Base-by-base conservation (phyloP, 1,284 basidiomycete species). In the Singerocomus inundabilis region DNA sequence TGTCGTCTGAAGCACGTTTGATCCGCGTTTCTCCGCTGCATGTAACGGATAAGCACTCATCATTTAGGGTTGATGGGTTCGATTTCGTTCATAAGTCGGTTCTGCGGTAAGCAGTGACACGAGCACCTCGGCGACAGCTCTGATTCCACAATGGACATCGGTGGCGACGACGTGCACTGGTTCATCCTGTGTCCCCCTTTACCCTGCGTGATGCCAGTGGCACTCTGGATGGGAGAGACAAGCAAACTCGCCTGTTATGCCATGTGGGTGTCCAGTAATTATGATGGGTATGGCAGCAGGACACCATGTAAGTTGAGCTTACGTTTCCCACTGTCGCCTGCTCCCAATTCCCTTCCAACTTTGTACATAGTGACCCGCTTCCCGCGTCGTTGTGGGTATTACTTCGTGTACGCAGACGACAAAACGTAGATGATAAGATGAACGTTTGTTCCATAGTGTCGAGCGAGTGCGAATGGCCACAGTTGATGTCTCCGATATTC, bases 211-310 rank as follows among this genome's bases (percentile, higher is more conserved):
- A 53, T 39, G n/a, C n/a, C n/a, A n/a, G n/a, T n/a, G n/a, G n/a
- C n/a, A n/a, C n/a, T n/a, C n/a, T 39, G 9, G 52, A 45, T 15
- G 52, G 41, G 29, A 52, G 37, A 24, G 50, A 44, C 11, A 21
- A 25, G 6, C 13, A 45, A 4, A 42, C 38, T 7, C 41, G 46
- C 9, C 2, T 28, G 16, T 28, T 49, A 21, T 44, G 33, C 34
- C 45, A 54, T 18, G 41, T 24, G 21, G 31, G 28, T 37, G 12
- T 32, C 33, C 12, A 9, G 26, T 6, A 6, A 15, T 4, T n/a
- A 53, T 45, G 42, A 45, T 54, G 4, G 46, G 38, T 6, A 41
- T 38, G 32, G 41, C 44, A 5, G 45, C 52, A 3, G 28, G 34
- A 33, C 46, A 54, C 18, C 12, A 45, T 5, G 52, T 45, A 29